Conservation (phyloP, 352 stramenopile genomes). For the Globisporangium echinulatum region DNA sequence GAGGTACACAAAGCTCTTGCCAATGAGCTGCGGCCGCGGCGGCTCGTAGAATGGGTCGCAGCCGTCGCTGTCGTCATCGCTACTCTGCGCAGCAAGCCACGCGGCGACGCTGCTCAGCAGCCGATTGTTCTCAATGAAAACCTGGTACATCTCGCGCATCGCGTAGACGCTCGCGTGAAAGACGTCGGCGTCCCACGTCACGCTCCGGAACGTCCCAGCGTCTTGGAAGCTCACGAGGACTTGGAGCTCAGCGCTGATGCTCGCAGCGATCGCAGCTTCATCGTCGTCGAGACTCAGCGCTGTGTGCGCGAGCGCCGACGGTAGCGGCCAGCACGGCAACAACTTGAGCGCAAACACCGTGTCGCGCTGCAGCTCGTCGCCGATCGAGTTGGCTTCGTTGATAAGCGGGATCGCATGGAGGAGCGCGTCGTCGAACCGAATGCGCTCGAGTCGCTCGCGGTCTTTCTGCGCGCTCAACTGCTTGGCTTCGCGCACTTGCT, state of each 20-base stretch:
- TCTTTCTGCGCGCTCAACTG: constrained; percentile 64
- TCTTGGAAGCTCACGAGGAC: constrained; percentile 79
- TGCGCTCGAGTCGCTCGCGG: constrained; percentile 56
- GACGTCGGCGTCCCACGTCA: constrained; percentile 74
- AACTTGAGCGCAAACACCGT: constrained; percentile 67
- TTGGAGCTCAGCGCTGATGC: constrained; percentile 61
- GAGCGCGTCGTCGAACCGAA: constrained; percentile 77
- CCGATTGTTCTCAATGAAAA: constrained; percentile 73
- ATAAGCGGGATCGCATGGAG: constrained; percentile 73
- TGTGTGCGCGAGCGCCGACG: constrained; percentile 19
- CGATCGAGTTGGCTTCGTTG: constrained; percentile 84
- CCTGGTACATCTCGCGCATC: constrained; percentile 88
- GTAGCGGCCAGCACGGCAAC: constrained; percentile 32
- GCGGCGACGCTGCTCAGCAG: constrained; percentile 22
- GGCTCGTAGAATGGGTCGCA: constrained; percentile 76
- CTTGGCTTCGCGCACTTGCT: constrained; percentile 78
- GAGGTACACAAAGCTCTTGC: constrained; percentile 64
- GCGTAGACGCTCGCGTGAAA: constrained; percentile 74
- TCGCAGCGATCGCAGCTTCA: constrained; percentile 35
- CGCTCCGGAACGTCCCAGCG: constrained; percentile 57
- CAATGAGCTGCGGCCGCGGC: constrained; percentile 62
- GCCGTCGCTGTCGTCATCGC: constrained; percentile 6
- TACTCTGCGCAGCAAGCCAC: constrained; percentile 27
- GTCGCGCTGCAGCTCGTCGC: constrained; percentile 68
- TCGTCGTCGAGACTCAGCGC: constrained; percentile 44